Conservation (phyloP, 1,284 basidiomycete genomes). For the Cryptococcus sp. region DNA sequence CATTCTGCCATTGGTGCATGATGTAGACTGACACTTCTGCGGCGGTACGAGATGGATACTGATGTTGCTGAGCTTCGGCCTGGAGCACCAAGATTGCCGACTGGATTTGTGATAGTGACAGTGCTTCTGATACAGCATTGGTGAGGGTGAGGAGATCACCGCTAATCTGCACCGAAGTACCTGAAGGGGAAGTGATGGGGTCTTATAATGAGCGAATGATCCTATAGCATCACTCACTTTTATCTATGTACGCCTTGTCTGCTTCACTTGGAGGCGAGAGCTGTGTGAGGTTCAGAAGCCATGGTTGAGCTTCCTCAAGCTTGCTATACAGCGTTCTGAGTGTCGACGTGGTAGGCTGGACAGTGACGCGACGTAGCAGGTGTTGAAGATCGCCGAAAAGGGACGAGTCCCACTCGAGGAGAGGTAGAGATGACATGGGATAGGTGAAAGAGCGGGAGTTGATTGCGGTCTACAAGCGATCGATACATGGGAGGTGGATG, state of each 20-base stretch:
- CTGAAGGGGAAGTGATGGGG: conserved; percentile 29
- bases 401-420: conserved; percentile 43
- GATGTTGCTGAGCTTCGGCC: conserved; percentile 35
- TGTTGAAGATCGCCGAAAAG: conserved; percentile 43
- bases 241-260: conserved; percentile 41
- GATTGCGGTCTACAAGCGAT: no score
- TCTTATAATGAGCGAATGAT: conserved; percentile 15
- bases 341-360: conserved; percentile 41
- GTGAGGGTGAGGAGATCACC: conserved; percentile 40
- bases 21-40: conserved; percentile 44
- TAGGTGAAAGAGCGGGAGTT: no score
- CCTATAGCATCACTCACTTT: conserved; percentile 23
- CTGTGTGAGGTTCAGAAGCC: conserved; percentile 40
- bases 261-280: conserved; percentile 38
- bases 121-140: conserved; percentile 31
- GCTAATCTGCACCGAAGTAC: conserved; percentile 33
- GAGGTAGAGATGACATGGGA: conserved; percentile 30
- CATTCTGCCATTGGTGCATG: conserved; percentile 33
- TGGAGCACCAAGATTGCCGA: conserved; percentile 41
- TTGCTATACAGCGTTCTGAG: conserved; percentile 33
- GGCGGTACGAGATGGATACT: conserved; percentile 38
- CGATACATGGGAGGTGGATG: no score
- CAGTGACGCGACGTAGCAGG: conserved; percentile 36
- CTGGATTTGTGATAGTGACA: conserved; percentile 42
- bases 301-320: conserved; percentile 44